phyloP scores from a whole-genome alignment of 225 moss, liverwort and hornwort species.

The Sphagnum contortum region DNA sequence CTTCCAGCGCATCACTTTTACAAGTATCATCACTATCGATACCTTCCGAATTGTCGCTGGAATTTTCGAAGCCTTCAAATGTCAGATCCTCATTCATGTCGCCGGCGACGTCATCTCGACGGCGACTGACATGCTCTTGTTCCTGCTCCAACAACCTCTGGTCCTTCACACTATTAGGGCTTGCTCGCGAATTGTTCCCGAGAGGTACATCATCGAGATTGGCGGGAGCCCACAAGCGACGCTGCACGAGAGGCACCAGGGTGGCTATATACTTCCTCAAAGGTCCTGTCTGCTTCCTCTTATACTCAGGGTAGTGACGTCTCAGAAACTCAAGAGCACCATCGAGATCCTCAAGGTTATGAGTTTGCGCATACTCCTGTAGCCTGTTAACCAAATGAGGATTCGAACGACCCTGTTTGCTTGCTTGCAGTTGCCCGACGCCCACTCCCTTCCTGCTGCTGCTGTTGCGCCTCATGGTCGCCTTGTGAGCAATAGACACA shows the following conservation, averaged over 20 bases:
- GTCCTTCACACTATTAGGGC: constrained; percentile 18
- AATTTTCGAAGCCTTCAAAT: constrained; percentile 49
- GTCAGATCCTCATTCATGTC: constrained; percentile 58
- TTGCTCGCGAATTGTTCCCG: constrained; percentile 16
- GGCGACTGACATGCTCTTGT: constrained; percentile 23
- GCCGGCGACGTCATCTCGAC: constrained; percentile 18
- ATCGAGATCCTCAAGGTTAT: constrained; percentile 54
- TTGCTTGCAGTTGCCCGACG: background rate
- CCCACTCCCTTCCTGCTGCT: too few species aligned
- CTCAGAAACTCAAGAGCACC: constrained; percentile 58
- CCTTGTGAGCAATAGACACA: too few species aligned
- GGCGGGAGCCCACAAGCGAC: constrained; percentile 24
- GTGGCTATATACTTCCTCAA: constrained; percentile 61
- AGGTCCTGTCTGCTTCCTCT: constrained; percentile 55
- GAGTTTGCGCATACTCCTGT: constrained; percentile 62
- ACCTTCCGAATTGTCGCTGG: constrained; percentile 47
- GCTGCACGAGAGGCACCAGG: constrained; percentile 48
- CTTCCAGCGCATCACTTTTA: constrained; percentile 27
- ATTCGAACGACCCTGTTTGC: constrained; percentile 37
- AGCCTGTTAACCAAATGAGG: constrained; percentile 53
- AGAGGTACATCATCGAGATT: constrained; percentile 8
- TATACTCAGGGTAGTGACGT: constrained; percentile 61
- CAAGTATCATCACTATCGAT: constrained; percentile 44
- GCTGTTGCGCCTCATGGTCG: too few species aligned
- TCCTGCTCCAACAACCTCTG: constrained; percentile 25